phyloP scores from a whole-genome alignment of 352 stramenopile genomes.

The Pythium dissimile region DNA sequence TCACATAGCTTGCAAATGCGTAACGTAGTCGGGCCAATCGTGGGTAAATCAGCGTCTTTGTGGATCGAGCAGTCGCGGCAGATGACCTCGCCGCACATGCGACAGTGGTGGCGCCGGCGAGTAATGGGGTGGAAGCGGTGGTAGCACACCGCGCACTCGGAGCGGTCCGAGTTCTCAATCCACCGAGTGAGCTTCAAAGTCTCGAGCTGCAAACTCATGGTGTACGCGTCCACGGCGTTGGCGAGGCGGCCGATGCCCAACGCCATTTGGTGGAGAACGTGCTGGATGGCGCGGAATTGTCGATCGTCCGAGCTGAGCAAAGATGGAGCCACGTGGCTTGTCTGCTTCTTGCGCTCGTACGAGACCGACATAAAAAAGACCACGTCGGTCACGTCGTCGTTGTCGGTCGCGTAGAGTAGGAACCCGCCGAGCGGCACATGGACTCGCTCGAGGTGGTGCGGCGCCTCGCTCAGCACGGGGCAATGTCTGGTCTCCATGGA shows the following conservation, averaged over 20 bases:
- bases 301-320: conserved; percentile 40
- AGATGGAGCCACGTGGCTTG: neutral
- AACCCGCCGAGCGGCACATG: conserved; percentile 64
- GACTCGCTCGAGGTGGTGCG: conserved; percentile 51
- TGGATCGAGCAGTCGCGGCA: conserved; percentile 70
- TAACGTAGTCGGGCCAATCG: conserved; percentile 56
- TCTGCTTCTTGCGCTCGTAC: conserved; percentile 14
- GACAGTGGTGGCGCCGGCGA: conserved; percentile 71
- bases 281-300: conserved; percentile 60
- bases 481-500: conserved; percentile 69
- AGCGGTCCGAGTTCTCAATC: conserved; percentile 51
- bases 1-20: conserved; percentile 68
- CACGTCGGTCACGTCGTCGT: conserved; percentile 60
- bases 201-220: conserved; percentile 57
- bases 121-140: conserved; percentile 65
- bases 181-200: conserved; percentile 44
- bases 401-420: conserved; percentile 61
- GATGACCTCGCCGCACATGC: conserved; percentile 70
- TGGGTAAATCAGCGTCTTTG: conserved; percentile 66
- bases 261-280: conserved; percentile 55
- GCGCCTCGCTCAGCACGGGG: conserved; percentile 55
- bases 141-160: conserved; percentile 59
- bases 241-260: conserved; percentile 41
- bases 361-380: conserved; percentile 71
- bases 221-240: conserved; percentile 61